Evolutionary conservation across 768 basidiomycete species (phyloP), one percentile per base, ranked within the genome.

Genomic region (Naganishia randhawae): DNA sequence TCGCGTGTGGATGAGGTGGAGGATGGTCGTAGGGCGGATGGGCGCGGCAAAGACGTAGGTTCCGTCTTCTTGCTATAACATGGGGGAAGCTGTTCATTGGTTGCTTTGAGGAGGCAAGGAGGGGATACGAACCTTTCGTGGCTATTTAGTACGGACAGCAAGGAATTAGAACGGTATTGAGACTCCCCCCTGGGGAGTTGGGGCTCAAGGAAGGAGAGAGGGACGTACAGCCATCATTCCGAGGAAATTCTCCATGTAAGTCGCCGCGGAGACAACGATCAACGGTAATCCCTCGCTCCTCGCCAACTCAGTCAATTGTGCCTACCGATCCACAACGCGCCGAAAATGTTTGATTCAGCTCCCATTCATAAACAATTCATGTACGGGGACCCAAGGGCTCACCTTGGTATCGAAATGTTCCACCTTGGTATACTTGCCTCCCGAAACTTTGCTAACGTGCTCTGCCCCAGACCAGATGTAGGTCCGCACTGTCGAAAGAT

Each of bases 341-440:
- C 22, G 31, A 9, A 57, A 5, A 61, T 6, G 7, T 29, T 13
- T 54, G 69, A 37, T 70, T 13, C 51, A 52, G 52, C 37, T 19
- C 13, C n/a, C 3, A 19, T 39, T 32, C 50, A 53, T 11, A 25
- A 17, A n/a, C 27, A 37, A 35, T 25, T 16, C 11, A 4, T 33
- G 39, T 19, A 42, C 66, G 35, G 67, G 51, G 27, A 71, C 17
- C 69, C 69, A 5, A 69, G 45, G 19, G 71, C 68, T 10, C 50
- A 50, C 72, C 67, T 73, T 73, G 54, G 53, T 53, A 54, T 73
- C 72, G 33, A 70, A 69, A 31, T 73, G 72, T 29, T 69, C 69
- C 7, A 71, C 72, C 41, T 65, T 65, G 35, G 65, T 71, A 50
- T 71, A 71, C 54, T 69, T 71, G 8, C 72, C 72, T 0, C 45